phyloP scores from a whole-genome alignment of 352 stramenopile species.

The Aphanomyces euteiches region DNA sequence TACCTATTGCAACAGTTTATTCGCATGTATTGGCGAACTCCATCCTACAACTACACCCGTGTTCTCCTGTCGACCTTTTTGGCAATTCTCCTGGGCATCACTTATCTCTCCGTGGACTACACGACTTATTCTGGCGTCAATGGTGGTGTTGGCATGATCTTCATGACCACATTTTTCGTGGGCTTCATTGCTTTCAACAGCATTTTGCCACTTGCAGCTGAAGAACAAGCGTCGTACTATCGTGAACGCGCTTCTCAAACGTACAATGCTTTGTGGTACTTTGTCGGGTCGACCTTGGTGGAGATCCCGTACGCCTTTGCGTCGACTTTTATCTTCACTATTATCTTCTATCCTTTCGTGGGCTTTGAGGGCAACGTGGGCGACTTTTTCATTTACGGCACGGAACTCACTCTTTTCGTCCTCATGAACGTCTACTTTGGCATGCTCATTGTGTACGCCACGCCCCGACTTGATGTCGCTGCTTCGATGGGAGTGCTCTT shows the following conservation, averaged over 20 bases:
- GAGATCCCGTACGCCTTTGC: conserved; percentile 52
- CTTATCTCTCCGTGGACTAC: too few relatives aligned
- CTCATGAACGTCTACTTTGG: conserved; percentile 57
- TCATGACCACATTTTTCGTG: conserved; percentile 69
- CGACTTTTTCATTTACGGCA: conserved; percentile 54
- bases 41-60: conserved; percentile 79
- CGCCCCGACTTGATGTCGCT: conserved; percentile 48
- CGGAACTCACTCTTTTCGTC: conserved; percentile 46
- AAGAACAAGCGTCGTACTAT: conserved; percentile 90
- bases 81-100: too few relatives aligned
- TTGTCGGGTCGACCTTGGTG: too few relatives aligned
- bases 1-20: conserved; percentile 62
- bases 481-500: conserved; percentile 42
- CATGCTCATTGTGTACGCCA: conserved; percentile 63
- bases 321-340: conserved; percentile 45
- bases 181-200: conserved; percentile 76
- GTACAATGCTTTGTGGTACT: conserved; percentile 82
- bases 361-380: conserved; percentile 37
- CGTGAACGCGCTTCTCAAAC: conserved; percentile 87
- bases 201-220: conserved; percentile 72
- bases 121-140: too few relatives aligned
- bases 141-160: too few relatives aligned
- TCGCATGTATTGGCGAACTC: conserved; percentile 82
- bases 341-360: conserved; percentile 54
- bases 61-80: too few relatives aligned